These are phyloP conservation scores for Dothideomycetes sp. DNA, from an alignment of 2,329 filamentous ascomycete species.

Conservation along the genomic window DNA sequence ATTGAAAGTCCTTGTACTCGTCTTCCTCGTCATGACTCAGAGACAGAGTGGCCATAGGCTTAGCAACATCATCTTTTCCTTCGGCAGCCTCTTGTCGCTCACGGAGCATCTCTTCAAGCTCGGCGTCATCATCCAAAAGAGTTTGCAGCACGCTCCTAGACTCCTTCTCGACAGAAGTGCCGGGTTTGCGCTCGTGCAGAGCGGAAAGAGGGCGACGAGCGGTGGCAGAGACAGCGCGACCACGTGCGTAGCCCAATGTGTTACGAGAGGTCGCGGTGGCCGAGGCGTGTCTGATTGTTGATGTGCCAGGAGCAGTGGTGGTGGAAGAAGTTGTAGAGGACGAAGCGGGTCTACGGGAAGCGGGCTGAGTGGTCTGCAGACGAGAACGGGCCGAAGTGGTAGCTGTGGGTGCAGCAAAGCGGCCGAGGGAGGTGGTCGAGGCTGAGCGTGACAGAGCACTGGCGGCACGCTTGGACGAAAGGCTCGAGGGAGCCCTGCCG, in stretches of 20 bases:
- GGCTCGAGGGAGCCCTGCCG: constrained; percentile 35
- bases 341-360: constrained; percentile 33
- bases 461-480: constrained; percentile 45
- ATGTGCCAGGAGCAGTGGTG: constrained; percentile 24
- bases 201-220: constrained; percentile 23
- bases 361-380: constrained; percentile 23
- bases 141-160: constrained; percentile 8
- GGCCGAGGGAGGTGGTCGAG: constrained; percentile 7
- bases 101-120: constrained; percentile 20
- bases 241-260: constrained; percentile 78
- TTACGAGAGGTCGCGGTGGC: constrained; percentile 64
- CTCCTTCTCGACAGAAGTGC: constrained; percentile 13
- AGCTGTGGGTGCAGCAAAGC: constrained; percentile 31
- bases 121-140: constrained; percentile 7
- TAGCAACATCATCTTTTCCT: background rate
- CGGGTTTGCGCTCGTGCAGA: constrained; percentile 10
- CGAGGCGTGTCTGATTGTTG: constrained; percentile 41
- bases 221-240: constrained; percentile 46
- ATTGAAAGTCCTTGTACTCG: constrained; percentile 18
- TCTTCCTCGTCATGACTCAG: constrained; percentile 17
- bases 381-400: constrained; percentile 32
- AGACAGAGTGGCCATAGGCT: constrained; percentile 13
- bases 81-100: constrained; percentile 3
- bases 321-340: constrained; percentile 39
- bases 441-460: constrained; percentile 32